Evolutionary conservation across 106 monocot genomes (phyloP).

Genomic region (Ottelia alismoides): DNA sequence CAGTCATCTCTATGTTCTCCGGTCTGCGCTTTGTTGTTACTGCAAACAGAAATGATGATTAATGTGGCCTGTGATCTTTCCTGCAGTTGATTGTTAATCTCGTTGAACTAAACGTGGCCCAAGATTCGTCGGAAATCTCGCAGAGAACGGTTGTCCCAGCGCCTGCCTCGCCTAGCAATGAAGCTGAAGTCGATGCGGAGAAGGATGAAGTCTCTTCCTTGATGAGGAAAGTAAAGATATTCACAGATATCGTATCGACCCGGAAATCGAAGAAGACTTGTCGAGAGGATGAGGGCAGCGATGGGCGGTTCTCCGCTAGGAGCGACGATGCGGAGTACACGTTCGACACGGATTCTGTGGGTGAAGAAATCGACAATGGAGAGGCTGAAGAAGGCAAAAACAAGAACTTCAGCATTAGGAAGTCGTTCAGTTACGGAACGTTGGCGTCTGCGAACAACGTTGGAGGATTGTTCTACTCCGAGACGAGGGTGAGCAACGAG

Average conservation of each 20-base stretch:
- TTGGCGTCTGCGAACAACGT: conserved; percentile 34
- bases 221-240: conserved; percentile 62
- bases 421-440: conserved; percentile 75
- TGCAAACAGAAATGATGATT: no score
- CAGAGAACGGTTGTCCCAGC: conserved; percentile 21
- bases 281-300: conserved; percentile 50
- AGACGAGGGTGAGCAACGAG: conserved; percentile 20
- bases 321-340: conserved; percentile 45
- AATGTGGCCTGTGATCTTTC: no score
- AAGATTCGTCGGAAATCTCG: conserved; percentile 31
- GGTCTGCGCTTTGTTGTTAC: no score
- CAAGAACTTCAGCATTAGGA: conserved; percentile 27
- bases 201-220: conserved; percentile 60
- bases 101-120: conserved; percentile 34
- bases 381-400: conserved; percentile 24
- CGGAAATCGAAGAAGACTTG: conserved; percentile 30
- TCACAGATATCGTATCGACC: conserved; percentile 45
- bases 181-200: conserved; percentile 2
- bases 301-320: conserved; percentile 32
- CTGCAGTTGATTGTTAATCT: no score
- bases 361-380: conserved; percentile 31
- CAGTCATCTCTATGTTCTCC: no score
- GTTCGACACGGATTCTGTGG: conserved; percentile 51
- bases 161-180: conserved; percentile 28
- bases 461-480: conserved; percentile 16